A percentile compares a stretch with the other conserved stretches of the same genome.
Conservation (phyloP, 1,284 basidiomycete species). For the Microbotryum scabiosae region DNA sequence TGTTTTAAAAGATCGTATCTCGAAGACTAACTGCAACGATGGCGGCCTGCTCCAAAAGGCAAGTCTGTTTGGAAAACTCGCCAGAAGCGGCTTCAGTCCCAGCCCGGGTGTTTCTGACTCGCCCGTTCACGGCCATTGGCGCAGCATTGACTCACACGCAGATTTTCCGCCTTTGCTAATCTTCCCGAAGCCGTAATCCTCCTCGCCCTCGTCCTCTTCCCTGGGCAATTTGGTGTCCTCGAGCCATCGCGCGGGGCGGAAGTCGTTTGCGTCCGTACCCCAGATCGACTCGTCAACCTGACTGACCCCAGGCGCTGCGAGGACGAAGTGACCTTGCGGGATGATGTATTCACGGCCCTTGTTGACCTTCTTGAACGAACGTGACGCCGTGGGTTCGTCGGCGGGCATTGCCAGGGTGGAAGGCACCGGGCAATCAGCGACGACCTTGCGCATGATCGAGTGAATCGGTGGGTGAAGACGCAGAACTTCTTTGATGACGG, state of each 20-base stretch:
- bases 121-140: not conserved
- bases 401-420: slow-evolving; percentile 67
- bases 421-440: slow-evolving; percentile 75
- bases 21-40: slow-evolving; percentile 57
- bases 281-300: slow-evolving; percentile 82
- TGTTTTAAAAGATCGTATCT: too few relatives aligned
- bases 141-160: slow-evolving; percentile 32
- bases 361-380: slow-evolving; percentile 17
- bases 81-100: too few relatives aligned
- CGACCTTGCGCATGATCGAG: slow-evolving; percentile 68
- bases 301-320: slow-evolving; percentile 80
- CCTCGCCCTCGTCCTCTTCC: slow-evolving; percentile 61
- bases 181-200: slow-evolving; percentile 90
- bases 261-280: slow-evolving; percentile 56
- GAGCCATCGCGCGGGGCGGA: slow-evolving; percentile 78
- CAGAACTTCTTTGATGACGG: slow-evolving; percentile 53
- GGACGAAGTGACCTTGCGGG: slow-evolving; percentile 81
- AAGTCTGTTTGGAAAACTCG: slow-evolving; percentile 38
- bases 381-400: slow-evolving; percentile 19
- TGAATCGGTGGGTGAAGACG: slow-evolving; percentile 77
- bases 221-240: slow-evolving; percentile 67
- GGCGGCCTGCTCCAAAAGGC: slow-evolving; percentile 92
- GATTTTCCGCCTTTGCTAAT: slow-evolving; percentile 46
- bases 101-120: not conserved
- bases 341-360: slow-evolving; percentile 67